Conservation (phyloP, 768 basidiomycete genomes). For the Tulasnella sp. region DNA sequence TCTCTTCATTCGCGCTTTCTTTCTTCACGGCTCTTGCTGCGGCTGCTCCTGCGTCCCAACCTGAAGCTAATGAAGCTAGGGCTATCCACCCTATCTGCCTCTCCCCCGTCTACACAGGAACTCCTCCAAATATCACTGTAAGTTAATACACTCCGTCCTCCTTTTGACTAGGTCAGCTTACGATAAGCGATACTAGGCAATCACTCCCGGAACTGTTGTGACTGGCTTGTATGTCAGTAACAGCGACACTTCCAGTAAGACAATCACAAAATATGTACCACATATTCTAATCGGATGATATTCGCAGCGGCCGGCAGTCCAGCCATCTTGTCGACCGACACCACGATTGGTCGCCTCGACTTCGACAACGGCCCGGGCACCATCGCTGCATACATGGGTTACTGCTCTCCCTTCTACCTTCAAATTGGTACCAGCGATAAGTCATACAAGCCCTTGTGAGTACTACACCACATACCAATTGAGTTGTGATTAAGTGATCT, state of each 20-base stretch:
- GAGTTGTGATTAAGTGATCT: no score
- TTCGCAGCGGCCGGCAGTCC: no score
- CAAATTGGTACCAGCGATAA: conserved; percentile 2
- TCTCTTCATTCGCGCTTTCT: background rate
- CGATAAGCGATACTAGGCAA: background rate
- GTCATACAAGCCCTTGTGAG: conserved; percentile 20
- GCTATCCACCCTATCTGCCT: background rate
- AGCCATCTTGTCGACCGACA: no score
- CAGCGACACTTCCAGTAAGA: background rate
- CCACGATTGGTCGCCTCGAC: no score
- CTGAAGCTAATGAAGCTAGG: background rate
- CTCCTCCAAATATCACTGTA: conserved; percentile 1
- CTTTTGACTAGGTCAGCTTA: background rate
- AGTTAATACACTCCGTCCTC: background rate
- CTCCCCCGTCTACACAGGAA: background rate
- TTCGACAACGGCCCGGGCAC: no score
- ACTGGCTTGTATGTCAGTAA: background rate
- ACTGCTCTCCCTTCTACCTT: conserved; percentile 1
- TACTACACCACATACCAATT: no score
- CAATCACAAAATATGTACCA: background rate
- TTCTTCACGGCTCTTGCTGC: background rate
- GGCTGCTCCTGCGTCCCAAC: background rate
- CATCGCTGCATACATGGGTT: background rate
- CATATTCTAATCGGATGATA: no score
- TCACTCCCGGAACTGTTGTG: background rate